These are phyloP conservation scores for Chloromonas sp. DNA, from an alignment of 163 green algal species.

Conservation along the genomic window DNA sequence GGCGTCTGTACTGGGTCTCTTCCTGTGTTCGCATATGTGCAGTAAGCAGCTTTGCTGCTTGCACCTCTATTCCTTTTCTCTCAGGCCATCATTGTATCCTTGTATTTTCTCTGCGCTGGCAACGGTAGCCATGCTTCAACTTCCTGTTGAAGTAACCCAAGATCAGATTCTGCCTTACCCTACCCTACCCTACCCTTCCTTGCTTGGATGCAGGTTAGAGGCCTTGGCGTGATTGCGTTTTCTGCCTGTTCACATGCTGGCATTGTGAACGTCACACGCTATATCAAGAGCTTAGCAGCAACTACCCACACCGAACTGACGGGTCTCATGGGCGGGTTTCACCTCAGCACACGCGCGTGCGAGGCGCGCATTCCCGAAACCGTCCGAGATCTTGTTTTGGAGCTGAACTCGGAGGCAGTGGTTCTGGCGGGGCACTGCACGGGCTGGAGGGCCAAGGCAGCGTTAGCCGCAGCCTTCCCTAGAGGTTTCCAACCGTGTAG, in stretches of 20 bases:
- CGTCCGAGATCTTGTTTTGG: slow-evolving; percentile 12
- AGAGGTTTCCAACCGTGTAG: slow-evolving; percentile 13
- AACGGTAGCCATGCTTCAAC: too few relatives aligned
- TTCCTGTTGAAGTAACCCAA: too few relatives aligned
- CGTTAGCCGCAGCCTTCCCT: slow-evolving; percentile 11
- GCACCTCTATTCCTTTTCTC: too few relatives aligned
- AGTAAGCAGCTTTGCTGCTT: too few relatives aligned
- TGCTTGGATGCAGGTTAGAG: neutral
- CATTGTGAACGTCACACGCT: slow-evolving; percentile 35
- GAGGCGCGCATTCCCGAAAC: slow-evolving; percentile 28
- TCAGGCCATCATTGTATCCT: too few relatives aligned
- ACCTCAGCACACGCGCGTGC: slow-evolving; percentile 10
- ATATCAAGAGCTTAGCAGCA: neutral
- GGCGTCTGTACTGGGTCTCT: too few relatives aligned
- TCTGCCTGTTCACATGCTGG: slow-evolving; percentile 36
- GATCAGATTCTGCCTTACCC: too few relatives aligned
- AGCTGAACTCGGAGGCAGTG: slow-evolving; percentile 1
- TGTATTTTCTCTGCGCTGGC: too few relatives aligned
- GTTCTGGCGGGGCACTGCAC: slow-evolving; percentile 39
- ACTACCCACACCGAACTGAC: neutral
- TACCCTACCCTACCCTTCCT: neutral
- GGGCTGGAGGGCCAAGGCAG: slow-evolving; percentile 29
- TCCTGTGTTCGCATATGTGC: too few relatives aligned
- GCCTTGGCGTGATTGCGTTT: slow-evolving; percentile 30
- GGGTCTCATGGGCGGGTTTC: neutral